Base-by-base conservation (phyloP, 371 early-diverging fungal genomes). In the Syncephalastrum racemosum region DNA sequence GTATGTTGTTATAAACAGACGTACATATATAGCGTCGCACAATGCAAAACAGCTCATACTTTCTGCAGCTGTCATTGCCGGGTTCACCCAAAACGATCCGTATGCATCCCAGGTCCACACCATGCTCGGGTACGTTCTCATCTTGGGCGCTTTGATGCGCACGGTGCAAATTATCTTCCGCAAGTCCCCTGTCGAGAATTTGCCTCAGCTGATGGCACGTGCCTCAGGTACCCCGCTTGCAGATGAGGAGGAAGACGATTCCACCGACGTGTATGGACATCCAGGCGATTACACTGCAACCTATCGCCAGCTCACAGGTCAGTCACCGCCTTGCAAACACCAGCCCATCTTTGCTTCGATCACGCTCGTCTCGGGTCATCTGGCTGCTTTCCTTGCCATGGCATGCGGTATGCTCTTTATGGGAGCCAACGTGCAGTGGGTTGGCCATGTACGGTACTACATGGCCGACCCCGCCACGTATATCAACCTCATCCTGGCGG, bases 371-470 rank as follows among this genome's bases (percentile, higher is more conserved):
- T 54, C 53, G 13, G 78, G 78, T 13, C 15, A 74, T 10, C 42
- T 74, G 12, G 46, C 62, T 12, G 59, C 67, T 0, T 46, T 72
- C 27, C 43, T 78, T 18, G 58, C 68, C 7, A 66, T 78, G 31
- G 62, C 67, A 27, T 59, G 58, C 18, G 78, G 78, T 0, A 62
- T 74, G 48, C 40, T 74, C 3, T 67, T 74, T 24, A 67, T 74
- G 66, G 74, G 73, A 2, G 63, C 74, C 10, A 73, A 64, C 43
- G 54, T 62, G 6, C 71, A 71, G 1, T 77, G 77, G 77, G 54
- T 73, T 1, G 50, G 55, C 1, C 62, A 66, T 25, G 68, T 73
- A 60, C 64, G 59, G 8, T 67, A 62, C 39, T 73, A 73, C 52
- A 51, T 73, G 22, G 8, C 36, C n/a, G 74, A 73, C 46, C 66